phyloP scores from a whole-genome alignment of 2,329 filamentous ascomycete genomes.

The Teratosphaeria nubilosa region DNA sequence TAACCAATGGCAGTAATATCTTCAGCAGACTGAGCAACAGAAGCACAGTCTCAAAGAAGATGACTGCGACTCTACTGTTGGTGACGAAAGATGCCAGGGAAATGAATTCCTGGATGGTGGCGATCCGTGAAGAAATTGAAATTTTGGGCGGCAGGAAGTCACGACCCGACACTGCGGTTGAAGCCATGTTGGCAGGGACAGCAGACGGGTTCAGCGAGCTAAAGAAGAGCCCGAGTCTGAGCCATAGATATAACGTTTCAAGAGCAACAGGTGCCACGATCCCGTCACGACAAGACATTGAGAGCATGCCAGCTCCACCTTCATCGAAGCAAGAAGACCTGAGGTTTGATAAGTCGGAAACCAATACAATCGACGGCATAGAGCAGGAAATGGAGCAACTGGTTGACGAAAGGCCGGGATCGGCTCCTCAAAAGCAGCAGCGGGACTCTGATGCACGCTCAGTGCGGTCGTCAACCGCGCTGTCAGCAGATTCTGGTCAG shows the following conservation, averaged over 20 bases:
- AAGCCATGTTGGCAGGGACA: slow-evolving; percentile 2
- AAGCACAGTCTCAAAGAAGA: slow-evolving; percentile 18
- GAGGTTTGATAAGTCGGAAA: slow-evolving; percentile 4
- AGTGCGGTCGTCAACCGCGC: slow-evolving; percentile 13
- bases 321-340: slow-evolving; percentile 2
- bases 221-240: slow-evolving; percentile 16
- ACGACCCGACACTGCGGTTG: slow-evolving; percentile 38
- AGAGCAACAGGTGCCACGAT: slow-evolving; percentile 16
- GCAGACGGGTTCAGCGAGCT: slow-evolving; percentile 6
- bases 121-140: slow-evolving; percentile 60
- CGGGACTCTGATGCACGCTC: slow-evolving; percentile 14
- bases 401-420: slow-evolving; percentile 1
- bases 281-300: neutral
- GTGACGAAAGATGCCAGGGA: slow-evolving; percentile 63
- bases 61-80: slow-evolving; percentile 55
- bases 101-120: slow-evolving; percentile 66
- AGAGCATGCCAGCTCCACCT: neutral
- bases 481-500: slow-evolving; percentile 18
- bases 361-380: slow-evolving; percentile 8
- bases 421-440: slow-evolving; percentile 1
- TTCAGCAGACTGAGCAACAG: slow-evolving; percentile 56
- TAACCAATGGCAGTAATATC: slow-evolving; percentile 48
- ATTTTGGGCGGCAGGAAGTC: slow-evolving; percentile 56
- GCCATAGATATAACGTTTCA: slow-evolving; percentile 29
- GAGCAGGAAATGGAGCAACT: slow-evolving; percentile 7